phyloP scores from a whole-genome alignment of 2,329 filamentous ascomycete genomes.

The Polychaeton citri region DNA sequence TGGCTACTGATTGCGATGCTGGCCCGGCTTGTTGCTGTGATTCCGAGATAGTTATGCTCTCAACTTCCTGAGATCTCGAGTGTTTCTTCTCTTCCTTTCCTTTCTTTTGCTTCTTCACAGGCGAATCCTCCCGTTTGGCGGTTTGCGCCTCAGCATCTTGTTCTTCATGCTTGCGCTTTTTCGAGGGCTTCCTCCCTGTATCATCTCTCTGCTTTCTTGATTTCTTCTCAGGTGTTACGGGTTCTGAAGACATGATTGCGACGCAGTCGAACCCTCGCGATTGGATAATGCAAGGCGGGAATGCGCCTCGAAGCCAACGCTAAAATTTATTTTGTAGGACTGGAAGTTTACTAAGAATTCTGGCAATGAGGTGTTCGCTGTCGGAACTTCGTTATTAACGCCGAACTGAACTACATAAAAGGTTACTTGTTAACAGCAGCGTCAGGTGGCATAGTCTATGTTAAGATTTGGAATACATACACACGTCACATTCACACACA shows the following conservation, averaged over 20 bases:
- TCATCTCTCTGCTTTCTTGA: conserved; percentile 2
- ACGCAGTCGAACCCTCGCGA: conserved; percentile 21
- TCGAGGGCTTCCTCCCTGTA: conserved; percentile 9
- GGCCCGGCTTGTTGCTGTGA: background rate
- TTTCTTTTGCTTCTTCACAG: conserved; percentile 24
- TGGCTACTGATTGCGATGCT: conserved; percentile 2
- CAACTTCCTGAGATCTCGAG: no score
- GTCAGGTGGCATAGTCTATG: no score
- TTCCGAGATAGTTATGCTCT: background rate
- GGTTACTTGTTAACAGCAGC: no score
- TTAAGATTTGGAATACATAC: no score
- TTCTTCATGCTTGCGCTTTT: conserved; percentile 12
- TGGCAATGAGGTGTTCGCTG: background rate
- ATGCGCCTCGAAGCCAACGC: no score
- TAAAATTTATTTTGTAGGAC: conserved; percentile 7
- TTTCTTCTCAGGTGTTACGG: conserved; percentile 3
- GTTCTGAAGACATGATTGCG: conserved; percentile 7
- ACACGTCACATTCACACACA: no score
- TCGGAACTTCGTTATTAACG: background rate
- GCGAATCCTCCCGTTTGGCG: conserved; percentile 2
- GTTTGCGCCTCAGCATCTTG: conserved; percentile 1
- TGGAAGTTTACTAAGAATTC: conserved; percentile 3
- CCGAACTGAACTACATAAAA: no score
- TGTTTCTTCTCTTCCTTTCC: conserved; percentile 14
- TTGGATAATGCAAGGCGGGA: no score